phyloP scores from a whole-genome alignment of 2,329 filamentous ascomycete species.

The Fusarium chlamydosporum region DNA sequence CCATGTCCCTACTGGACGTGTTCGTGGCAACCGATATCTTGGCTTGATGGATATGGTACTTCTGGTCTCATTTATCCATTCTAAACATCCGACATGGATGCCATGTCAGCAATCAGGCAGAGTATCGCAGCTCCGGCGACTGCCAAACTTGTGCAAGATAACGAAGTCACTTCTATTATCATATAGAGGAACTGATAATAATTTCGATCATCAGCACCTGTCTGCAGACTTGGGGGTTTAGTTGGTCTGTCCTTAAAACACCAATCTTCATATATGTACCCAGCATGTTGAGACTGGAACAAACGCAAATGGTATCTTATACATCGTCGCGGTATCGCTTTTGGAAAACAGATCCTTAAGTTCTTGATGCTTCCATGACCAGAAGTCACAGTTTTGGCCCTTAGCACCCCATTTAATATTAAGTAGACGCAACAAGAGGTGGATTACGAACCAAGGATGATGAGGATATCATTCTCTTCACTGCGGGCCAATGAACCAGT shows the following conservation, averaged over 20 bases:
- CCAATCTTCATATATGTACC: neutral
- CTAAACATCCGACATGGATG: constrained; percentile 10
- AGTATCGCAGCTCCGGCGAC: constrained; percentile 30
- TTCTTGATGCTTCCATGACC: neutral
- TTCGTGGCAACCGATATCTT: neutral
- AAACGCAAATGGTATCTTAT: neutral
- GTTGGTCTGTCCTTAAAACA: constrained; percentile 28
- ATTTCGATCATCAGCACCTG: constrained; percentile 2
- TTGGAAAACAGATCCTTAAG: neutral
- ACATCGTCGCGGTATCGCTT: neutral
- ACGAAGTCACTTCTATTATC: constrained; percentile 7
- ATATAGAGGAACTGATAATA: constrained; percentile 3
- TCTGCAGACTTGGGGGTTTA: constrained; percentile 15
- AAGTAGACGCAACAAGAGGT: neutral
- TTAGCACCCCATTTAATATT: neutral
- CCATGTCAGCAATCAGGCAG: constrained; percentile 22
- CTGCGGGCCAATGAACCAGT: neutral
- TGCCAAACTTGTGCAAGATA: constrained; percentile 26
- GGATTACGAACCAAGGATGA: neutral
- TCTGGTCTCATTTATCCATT: constrained; percentile 4
- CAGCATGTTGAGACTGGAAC: neutral
- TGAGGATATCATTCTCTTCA: neutral
- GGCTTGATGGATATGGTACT: neutral
- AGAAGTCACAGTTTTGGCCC: neutral
- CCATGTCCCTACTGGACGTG: neutral